Evolutionary conservation across 2,329 filamentous ascomycete genomes (phyloP).

Genomic region (Aspergillus floridensis): DNA sequence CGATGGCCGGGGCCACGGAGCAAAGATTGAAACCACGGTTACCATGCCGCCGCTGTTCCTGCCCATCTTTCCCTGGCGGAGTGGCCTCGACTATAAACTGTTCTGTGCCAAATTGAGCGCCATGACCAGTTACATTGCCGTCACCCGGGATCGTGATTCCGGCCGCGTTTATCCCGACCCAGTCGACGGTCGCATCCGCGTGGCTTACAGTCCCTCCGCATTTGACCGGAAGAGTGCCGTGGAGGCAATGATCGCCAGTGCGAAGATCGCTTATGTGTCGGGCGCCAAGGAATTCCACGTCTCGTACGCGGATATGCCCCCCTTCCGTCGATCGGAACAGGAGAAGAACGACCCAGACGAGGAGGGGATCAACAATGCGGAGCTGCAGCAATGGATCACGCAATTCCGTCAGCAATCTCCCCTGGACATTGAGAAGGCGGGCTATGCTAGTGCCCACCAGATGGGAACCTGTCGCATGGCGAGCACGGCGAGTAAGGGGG

Average conservation of each 20-base stretch:
- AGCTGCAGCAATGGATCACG: slow-evolving; percentile 56
- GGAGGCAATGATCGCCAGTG: slow-evolving; percentile 67
- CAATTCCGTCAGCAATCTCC: slow-evolving; percentile 48
- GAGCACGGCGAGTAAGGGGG: slow-evolving; percentile 37
- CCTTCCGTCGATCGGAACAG: slow-evolving; percentile 55
- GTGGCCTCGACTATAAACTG: slow-evolving; percentile 69
- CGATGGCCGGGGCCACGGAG: slow-evolving; percentile 75
- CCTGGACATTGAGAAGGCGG: slow-evolving; percentile 44
- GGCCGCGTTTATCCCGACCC: slow-evolving; percentile 74
- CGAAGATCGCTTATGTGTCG: slow-evolving; percentile 73
- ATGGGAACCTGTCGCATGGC: slow-evolving; percentile 54
- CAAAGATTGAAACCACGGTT: slow-evolving; percentile 72
- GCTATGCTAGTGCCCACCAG: slow-evolving; percentile 50
- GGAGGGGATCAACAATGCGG: slow-evolving; percentile 52
- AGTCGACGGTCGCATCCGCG: slow-evolving; percentile 58
- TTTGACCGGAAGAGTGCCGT: slow-evolving; percentile 71
- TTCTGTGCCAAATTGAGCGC: slow-evolving; percentile 65
- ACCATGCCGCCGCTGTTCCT: slow-evolving; percentile 71
- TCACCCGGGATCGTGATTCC: slow-evolving; percentile 72
- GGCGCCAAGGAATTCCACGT: slow-evolving; percentile 79
- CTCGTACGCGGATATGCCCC: slow-evolving; percentile 58
- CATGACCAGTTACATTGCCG: slow-evolving; percentile 68
- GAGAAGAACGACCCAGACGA: slow-evolving; percentile 24
- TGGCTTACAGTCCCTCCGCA: slow-evolving; percentile 68
- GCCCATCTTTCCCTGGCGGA: slow-evolving; percentile 63